Evolutionary conservation across 345 rosid genomes (phyloP).

Genomic region (Gynandropsis gynandra): DNA sequence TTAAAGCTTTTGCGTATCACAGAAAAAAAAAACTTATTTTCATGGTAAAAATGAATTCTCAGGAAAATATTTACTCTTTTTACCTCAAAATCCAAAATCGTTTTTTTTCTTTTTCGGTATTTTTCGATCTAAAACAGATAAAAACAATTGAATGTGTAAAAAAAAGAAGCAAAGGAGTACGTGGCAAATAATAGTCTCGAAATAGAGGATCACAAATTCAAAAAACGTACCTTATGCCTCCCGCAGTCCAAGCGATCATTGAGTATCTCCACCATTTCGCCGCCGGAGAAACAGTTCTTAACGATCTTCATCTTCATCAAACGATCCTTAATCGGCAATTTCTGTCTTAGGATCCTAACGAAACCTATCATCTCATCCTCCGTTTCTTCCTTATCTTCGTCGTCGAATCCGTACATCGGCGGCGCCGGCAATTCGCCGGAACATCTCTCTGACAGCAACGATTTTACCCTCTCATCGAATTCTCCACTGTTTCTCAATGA

Average conservation of each 20-base stretch:
- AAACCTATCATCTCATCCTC: slow-evolving; percentile 43
- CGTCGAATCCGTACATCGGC: slow-evolving; percentile 60
- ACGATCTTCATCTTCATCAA: slow-evolving; percentile 82
- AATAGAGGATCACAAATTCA: slow-evolving; percentile 10
- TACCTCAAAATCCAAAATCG: too few species aligned
- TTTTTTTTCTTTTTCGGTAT: too few species aligned
- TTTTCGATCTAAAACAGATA: too few species aligned
- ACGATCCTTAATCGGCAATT: slow-evolving; percentile 73
- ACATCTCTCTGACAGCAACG: slow-evolving; percentile 45
- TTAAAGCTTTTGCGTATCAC: too few species aligned
- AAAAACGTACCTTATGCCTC: slow-evolving; percentile 54
- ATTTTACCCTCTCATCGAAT: slow-evolving; percentile 50
- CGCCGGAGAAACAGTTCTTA: slow-evolving; percentile 78
- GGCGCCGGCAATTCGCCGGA: slow-evolving; percentile 48
- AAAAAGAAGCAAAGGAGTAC: neutral
- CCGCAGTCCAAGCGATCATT: slow-evolving; percentile 59
- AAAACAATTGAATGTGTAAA: too few species aligned
- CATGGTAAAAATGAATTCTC: too few species aligned
- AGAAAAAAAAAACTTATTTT: too few species aligned
- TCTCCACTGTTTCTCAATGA: slow-evolving; percentile 64
- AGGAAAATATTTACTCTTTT: too few species aligned
- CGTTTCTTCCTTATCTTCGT: slow-evolving; percentile 42
- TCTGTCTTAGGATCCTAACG: slow-evolving; percentile 54
- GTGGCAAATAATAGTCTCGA: slow-evolving; percentile 2
- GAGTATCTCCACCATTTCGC: slow-evolving; percentile 64